Base-by-base conservation (phyloP, 768 basidiomycete genomes). In the Hericium erinaceus region DNA sequence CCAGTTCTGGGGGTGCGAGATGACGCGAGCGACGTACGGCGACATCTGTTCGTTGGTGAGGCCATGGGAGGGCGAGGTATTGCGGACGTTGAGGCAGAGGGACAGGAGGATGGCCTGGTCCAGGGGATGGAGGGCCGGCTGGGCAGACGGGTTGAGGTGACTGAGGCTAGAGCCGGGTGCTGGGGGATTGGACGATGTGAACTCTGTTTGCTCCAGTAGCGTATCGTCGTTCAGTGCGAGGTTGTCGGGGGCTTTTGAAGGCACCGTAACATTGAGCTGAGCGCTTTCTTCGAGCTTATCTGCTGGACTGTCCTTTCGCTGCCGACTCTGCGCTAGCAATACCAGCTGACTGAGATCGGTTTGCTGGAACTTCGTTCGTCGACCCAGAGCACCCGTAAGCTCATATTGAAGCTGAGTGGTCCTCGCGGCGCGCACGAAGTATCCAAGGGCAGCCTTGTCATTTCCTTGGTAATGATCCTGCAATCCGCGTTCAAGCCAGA, bases 201-300 rank as follows among this genome's bases (percentile, higher is more conserved):
- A 99, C 66, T 89, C 81, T 0, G 95, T 98, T 64, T 89, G 84
- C 72, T 99, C 97, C 41, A 99, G 80, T 16, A 99, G 79, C 0
- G 95, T 98, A 70, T 99, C 97, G 70, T 98, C 97, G 69, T 98
- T 95, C 50, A 98, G 77, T 2, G 78, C 74, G 26, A 98, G 71
- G 4, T 87, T 84, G 69, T 90, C 84, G n/a, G 95, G 94, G 26
- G 92, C 64, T 54, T 52, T 58, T 33, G 58, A 58, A 16, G 54
- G 59, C 6, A 48, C 41, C 50, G 48, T 50, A 22, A 52, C 37
- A 22, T 57, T 60, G 12, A 40, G n/a, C n/a, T 51, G 33, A 52
- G 55, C 48, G 54, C 59, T 38, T 44, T 55, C 58, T 15, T 64
- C 55, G 12, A 9, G 10, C 22, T 48, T 54, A 13, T 39, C 22